Conservation (phyloP, 352 stramenopile genomes). For the Pythium guiyangense region DNA sequence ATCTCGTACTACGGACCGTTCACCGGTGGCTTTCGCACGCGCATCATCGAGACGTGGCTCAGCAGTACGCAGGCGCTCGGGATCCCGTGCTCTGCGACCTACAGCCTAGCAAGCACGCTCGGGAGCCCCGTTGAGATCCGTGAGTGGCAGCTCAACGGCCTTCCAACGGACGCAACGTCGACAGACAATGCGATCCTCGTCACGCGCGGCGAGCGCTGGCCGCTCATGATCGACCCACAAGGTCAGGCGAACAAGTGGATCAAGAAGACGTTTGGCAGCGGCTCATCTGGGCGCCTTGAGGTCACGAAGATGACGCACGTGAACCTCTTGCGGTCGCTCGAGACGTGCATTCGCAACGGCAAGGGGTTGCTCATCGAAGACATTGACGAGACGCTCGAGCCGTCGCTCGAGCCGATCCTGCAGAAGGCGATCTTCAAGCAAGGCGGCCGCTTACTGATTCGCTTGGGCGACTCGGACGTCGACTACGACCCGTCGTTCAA, state of each 20-base stretch:
- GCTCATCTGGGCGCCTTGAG: conserved; percentile 37
- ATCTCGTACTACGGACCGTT: conserved; percentile 95
- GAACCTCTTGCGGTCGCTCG: conserved; percentile 87
- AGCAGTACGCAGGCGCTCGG: conserved; percentile 45
- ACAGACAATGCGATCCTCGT: conserved; percentile 93
- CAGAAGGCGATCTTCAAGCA: conserved; percentile 93
- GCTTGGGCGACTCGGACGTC: conserved; percentile 89
- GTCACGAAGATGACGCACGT: conserved; percentile 89
- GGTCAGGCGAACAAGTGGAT: conserved; percentile 94
- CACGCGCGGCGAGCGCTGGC: conserved; percentile 87
- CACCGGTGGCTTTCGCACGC: conserved; percentile 80
- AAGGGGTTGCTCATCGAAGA: conserved; percentile 91
- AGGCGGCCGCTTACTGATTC: conserved; percentile 84
- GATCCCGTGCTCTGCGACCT: conserved; percentile 72
- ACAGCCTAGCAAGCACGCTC: conserved; percentile 73
- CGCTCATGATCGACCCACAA: conserved; percentile 94
- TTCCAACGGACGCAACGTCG: conserved; percentile 90
- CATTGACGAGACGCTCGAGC: conserved; percentile 90
- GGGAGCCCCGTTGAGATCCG: conserved; percentile 90
- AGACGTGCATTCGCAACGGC: conserved; percentile 91
- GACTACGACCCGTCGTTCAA: conserved; percentile 92
- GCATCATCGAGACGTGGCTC: conserved; percentile 79
- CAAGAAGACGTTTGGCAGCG: conserved; percentile 78
- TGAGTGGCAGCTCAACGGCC: conserved; percentile 90
- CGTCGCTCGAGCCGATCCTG: conserved; percentile 89